Conservation (phyloP, 345 rosid genomes). For the Balakata baccata region DNA sequence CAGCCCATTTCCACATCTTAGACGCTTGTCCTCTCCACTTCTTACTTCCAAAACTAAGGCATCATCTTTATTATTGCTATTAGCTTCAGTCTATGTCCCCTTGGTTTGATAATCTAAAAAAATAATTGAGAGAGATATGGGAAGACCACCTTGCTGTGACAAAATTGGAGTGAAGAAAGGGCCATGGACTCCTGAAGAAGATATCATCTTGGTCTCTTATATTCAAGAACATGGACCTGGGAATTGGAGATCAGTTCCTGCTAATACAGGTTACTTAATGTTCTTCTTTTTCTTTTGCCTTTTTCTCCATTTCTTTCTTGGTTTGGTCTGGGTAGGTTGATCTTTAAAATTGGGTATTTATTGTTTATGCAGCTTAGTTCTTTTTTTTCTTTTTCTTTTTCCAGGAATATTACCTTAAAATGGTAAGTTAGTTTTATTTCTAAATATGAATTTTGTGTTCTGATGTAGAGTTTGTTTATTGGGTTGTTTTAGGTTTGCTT, state of each 20-base stretch:
- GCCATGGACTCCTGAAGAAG: constrained; percentile 33
- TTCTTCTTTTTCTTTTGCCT: background rate
- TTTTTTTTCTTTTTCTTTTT: background rate
- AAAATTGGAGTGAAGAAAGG: constrained; percentile 28
- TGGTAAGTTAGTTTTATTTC: constrained; percentile 7
- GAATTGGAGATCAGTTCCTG: constrained; percentile 28
- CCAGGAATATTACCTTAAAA: background rate
- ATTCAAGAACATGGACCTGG: constrained; percentile 31
- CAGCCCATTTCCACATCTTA: constrained; percentile 14
- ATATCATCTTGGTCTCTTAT: constrained; percentile 27
- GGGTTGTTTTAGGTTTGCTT: constrained; percentile 14
- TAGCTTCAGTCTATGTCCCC: background rate
- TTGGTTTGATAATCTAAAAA: background rate
- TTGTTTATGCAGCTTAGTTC: constrained; percentile 14
- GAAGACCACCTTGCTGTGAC: constrained; percentile 34
- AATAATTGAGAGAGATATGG: constrained; percentile 10
- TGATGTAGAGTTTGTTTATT: background rate
- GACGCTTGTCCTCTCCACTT: constrained; percentile 26
- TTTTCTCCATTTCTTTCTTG: constrained; percentile 1
- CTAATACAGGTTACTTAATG: constrained; percentile 13
- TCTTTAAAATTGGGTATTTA: constrained; percentile 45
- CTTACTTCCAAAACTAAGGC: background rate
- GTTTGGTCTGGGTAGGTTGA: constrained; percentile 42
- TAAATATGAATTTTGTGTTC: background rate
- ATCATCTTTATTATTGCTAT: no score